A percentile compares a stretch with the other conserved stretches of the same genome.
Evolutionary conservation across 805 yeast genomes (phyloP).

Genomic region (Lipomyces sp.): DNA sequence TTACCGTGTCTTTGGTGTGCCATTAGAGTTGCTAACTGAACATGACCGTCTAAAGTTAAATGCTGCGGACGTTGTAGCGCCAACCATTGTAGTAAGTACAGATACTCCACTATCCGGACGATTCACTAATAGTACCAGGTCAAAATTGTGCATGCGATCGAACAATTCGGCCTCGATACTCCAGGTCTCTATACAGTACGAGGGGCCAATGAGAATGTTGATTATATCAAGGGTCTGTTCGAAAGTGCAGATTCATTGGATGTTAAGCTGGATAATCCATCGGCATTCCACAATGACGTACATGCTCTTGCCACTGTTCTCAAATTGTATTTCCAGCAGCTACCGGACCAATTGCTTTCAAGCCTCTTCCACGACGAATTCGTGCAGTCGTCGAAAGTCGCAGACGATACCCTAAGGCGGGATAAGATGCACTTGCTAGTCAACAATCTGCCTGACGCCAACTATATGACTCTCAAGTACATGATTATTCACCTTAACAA

Average conservation of each 20-base stretch:
- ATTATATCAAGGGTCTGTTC: conserved; percentile 70
- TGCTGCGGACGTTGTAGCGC: conserved; percentile 68
- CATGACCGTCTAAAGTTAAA: conserved; percentile 60
- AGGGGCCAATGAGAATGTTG: conserved; percentile 76
- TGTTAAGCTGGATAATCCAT: conserved; percentile 56
- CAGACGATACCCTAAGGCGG: conserved; percentile 63
- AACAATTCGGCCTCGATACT: conserved; percentile 76
- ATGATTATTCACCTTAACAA: conserved; percentile 82
- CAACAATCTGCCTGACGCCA: conserved; percentile 90
- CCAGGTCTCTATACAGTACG: conserved; percentile 91
- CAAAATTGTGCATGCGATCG: conserved; percentile 85
- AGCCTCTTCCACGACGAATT: conserved; percentile 63
- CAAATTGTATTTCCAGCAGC: conserved; percentile 77
- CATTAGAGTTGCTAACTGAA: conserved; percentile 75
- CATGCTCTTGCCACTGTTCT: conserved; percentile 85
- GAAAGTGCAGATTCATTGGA: conserved; percentile 57
- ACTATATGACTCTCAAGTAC: conserved; percentile 87
- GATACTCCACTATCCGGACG: neutral
- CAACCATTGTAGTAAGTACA: conserved; percentile 65
- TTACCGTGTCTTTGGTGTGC: conserved; percentile 69
- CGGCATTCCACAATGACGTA: conserved; percentile 72
- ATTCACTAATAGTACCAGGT: conserved; percentile 44
- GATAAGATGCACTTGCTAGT: conserved; percentile 84
- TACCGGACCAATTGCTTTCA: conserved; percentile 88
- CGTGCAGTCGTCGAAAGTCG: conserved; percentile 71